Conservation (phyloP, 768 basidiomycete genomes). For the Mycena filopes region DNA sequence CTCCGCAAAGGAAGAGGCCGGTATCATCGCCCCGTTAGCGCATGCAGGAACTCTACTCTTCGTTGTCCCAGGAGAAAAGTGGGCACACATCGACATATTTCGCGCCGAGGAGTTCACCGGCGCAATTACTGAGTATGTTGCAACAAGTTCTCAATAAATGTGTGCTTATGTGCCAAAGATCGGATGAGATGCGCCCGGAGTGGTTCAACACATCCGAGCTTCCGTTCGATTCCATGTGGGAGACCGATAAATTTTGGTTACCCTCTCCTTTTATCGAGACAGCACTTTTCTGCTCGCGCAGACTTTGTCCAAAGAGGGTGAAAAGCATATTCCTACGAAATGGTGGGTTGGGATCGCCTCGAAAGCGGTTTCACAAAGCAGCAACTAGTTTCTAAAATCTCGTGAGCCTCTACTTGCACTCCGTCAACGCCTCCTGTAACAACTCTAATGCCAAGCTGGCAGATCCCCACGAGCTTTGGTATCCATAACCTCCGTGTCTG, state of each 20-base stretch:
- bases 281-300: constrained; percentile 55
- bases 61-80: constrained; percentile 59
- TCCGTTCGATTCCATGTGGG: constrained; percentile 72
- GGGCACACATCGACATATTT: constrained; percentile 79
- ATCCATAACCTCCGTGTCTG: constrained; percentile 72
- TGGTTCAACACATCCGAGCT: constrained; percentile 72
- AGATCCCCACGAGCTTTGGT: constrained; percentile 73
- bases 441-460: constrained; percentile 61
- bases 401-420: constrained; percentile 19
- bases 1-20: constrained; percentile 75
- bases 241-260: constrained; percentile 75
- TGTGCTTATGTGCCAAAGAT: constrained; percentile 52
- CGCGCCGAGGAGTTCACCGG: constrained; percentile 71
- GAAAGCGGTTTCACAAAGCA: not conserved
- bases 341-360: constrained; percentile 57
- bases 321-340: constrained; percentile 43
- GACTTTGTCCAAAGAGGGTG: constrained; percentile 53
- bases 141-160: not conserved
- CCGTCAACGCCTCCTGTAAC: constrained; percentile 52
- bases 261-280: constrained; percentile 62
- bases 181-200: constrained; percentile 88
- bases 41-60: constrained; percentile 77
- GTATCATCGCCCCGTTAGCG: constrained; percentile 71
- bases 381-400: not conserved
- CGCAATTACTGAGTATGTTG: constrained; percentile 69